Evolutionary conservation across 1,284 basidiomycete species (phyloP).

Genomic region (Trametes pubescens): DNA sequence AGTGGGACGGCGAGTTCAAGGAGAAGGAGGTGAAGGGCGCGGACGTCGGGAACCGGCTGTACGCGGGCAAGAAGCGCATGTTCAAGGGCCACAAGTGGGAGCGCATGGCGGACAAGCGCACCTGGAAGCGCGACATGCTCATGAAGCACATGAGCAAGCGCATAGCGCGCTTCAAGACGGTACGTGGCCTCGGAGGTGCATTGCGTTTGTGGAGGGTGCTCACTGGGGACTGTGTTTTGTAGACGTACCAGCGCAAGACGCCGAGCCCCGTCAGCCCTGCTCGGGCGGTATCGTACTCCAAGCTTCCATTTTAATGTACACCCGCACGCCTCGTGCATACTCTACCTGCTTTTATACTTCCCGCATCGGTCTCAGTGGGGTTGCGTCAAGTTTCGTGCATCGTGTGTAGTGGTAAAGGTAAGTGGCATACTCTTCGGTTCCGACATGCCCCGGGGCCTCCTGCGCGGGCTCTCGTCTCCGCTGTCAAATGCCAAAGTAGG

Average conservation of each 20-base stretch:
- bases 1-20: conserved; percentile 66
- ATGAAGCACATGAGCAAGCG: conserved; percentile 74
- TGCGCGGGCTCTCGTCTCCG: too few relatives aligned
- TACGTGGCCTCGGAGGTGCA: conserved; percentile 42
- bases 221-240: conserved; percentile 7
- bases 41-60: conserved; percentile 67
- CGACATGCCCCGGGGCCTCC: too few relatives aligned
- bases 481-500: too few relatives aligned
- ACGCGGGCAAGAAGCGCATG: conserved; percentile 79
- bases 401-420: neutral
- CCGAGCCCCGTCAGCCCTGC: conserved; percentile 37
- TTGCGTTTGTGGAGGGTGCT: neutral
- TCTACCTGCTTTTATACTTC: neutral
- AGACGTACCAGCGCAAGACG: conserved; percentile 37
- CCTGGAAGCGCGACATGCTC: conserved; percentile 57
- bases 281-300: conserved; percentile 33
- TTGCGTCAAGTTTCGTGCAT: too few relatives aligned
- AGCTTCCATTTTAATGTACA: conserved; percentile 38
- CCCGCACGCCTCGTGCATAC: conserved; percentile 17
- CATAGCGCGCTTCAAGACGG: conserved; percentile 69
- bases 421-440: neutral
- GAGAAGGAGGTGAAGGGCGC: conserved; percentile 57
- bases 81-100: conserved; percentile 90
- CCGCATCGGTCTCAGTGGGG: too few relatives aligned
- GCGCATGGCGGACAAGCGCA: conserved; percentile 55